Evolutionary conservation across 2,329 filamentous ascomycete genomes (phyloP), one percentile per base, ranked within the genome.

Genomic region (Karstenula rhodostoma): DNA sequence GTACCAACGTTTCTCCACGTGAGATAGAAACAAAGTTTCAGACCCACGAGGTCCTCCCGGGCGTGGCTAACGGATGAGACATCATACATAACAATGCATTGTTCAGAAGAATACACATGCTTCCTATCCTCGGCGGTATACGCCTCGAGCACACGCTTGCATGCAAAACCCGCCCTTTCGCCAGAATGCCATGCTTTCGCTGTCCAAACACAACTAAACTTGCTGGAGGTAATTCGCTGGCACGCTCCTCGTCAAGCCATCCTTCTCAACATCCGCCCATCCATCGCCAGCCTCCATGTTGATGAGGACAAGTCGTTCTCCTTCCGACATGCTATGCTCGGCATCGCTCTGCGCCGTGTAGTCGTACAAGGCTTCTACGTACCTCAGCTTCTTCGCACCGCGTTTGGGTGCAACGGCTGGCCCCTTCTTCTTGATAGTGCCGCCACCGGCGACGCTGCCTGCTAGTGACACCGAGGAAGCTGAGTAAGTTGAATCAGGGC

Each of bases 191-290:
- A 42, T 23, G 42, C 8, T 44, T 22, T 23, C 10, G n/a, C 42
- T 3, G 9, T 44, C 42, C 42, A 23, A 44, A 44, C 19, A 46
- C 12, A 33, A 40, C 67, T 68, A 90, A 53, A 92, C 87, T 72
- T 90, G 86, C 79, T 93, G 90, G 61, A 98, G 87, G 81, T 98
- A 99, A 77, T 93, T 96, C 40, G 94, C 94, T 48, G 95, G 95
- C 56, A 99, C 95, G 76, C 93, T 97, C 74, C 89, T 94, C 51
- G 89, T 92, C 43, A 89, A 83, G 1, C 94, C 94, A 19, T 92
- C 93, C 78, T 92, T 93, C 81, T 98, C 95, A 19, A 99, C 95
- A 81, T 98, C 95, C 29, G 90, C 92, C 95, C 95, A 99, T 0
- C 95, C 95, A 80, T 98, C 95, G 1, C 95, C 95, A 0, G 89